Percentiles rank a stretch among this genome's conserved stretches.
phyloP scores from a whole-genome alignment of 495 filamentous ascomycete species.

The Filosporella fistucella region DNA sequence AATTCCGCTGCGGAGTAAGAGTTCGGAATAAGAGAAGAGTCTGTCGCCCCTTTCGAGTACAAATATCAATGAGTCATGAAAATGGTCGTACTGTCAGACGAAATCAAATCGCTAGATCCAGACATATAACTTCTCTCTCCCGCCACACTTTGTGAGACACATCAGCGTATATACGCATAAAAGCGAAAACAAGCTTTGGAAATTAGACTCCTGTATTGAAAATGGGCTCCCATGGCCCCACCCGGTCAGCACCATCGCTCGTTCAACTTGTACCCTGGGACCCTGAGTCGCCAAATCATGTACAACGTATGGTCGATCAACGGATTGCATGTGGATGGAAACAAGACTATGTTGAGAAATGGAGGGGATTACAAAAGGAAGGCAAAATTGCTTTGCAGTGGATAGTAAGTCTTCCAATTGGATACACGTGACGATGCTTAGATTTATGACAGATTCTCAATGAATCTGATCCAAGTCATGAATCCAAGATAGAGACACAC shows the following conservation, averaged over 20 bases:
- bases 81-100: too few relatives aligned
- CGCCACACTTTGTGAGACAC: too few relatives aligned
- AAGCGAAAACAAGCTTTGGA: too few relatives aligned
- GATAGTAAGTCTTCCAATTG: slow-evolving; percentile 6
- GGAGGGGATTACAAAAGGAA: slow-evolving; percentile 5
- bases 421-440: not conserved
- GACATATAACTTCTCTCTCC: too few relatives aligned
- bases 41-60: too few relatives aligned
- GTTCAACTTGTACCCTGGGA: slow-evolving; percentile 36
- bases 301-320: slow-evolving; percentile 32
- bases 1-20: too few relatives aligned
- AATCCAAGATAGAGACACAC: slow-evolving; percentile 10
- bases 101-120: too few relatives aligned
- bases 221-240: too few relatives aligned
- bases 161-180: too few relatives aligned
- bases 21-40: too few relatives aligned
- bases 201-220: too few relatives aligned
- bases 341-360: slow-evolving; percentile 22
- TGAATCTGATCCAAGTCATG: not conserved
- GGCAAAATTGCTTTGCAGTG: slow-evolving; percentile 16
- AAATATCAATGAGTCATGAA: too few relatives aligned
- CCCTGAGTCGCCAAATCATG: slow-evolving; percentile 26
- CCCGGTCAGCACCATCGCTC: not conserved
- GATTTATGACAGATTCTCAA: slow-evolving; percentile 13
- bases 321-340: slow-evolving; percentile 38